Evolutionary conservation across 148 eudicot genomes (phyloP), one percentile per base, ranked within the genome.

Genomic region (Bassia scoparia): DNA sequence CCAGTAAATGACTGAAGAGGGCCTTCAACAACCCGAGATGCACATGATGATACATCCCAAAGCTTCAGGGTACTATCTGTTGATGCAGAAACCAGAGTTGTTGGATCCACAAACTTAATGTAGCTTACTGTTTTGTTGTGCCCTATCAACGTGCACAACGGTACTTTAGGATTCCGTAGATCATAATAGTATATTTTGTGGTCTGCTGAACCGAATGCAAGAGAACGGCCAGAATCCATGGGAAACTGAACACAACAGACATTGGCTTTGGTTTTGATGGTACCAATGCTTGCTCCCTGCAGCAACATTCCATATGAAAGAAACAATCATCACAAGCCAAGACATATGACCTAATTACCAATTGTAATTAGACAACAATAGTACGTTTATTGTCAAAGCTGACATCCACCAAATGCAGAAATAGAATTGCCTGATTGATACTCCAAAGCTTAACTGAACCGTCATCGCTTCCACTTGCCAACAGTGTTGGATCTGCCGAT

Each of bases 401-500:
- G 95, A 93, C 89, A 90, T 82, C 89, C 95, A 87, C 89, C 91
- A 88, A 91, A 87, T 84, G 93, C 91, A 83, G 88, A 86, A 89
- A 77, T 87, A 91, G 80, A 91, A 91, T 89, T 95, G 96, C 99
- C 99, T 95, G 99, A 92, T 95, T 95, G 89, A 90, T 90, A 86
- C 89, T 91, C 99, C 99, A 95, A 77, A 95, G 99, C 89, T 95
- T 95, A 37, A 95, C 96, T 37, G 92, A 92, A 73, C 99, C 97
- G 64, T 95, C 99, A 61, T 95, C 99, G 67, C 99, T 92, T 70
- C 99, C 99, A 78, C 99, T 95, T 58, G 96, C 97, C 83, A 95
- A 80, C 86, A 95, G 66, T 20, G 97, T 95, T 44, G 99, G 99
- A 80, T 95, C 97, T 54, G 92, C 96, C 64, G 82, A 78, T 26